phyloP scores from a whole-genome alignment of 73 alveolate genomes.

The Tetrahymena thermophila region DNA sequence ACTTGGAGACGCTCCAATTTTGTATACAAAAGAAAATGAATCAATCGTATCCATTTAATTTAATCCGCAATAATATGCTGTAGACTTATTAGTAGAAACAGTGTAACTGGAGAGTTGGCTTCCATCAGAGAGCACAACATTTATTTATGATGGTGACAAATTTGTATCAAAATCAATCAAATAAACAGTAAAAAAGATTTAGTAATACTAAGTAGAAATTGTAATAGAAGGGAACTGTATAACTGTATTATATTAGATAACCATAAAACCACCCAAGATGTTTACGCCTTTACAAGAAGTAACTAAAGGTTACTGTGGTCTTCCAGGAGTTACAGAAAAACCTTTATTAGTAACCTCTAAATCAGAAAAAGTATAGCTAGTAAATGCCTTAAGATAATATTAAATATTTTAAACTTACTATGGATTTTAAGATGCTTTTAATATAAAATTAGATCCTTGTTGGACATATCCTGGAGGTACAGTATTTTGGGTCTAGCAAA shows the following conservation, averaged over 20 bases:
- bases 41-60: background rate
- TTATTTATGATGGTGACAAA: background rate
- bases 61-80: background rate
- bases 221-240: background rate
- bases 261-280: background rate
- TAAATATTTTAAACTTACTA: background rate
- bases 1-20: background rate
- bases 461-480: background rate
- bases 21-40: background rate
- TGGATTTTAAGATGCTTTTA: background rate
- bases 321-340: background rate
- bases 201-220: background rate
- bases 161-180: background rate
- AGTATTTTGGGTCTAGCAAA: background rate
- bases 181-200: background rate
- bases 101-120: background rate
- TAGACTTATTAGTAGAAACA: background rate
- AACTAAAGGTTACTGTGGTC: background rate
- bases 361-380: background rate
- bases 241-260: background rate
- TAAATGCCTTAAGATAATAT: background rate
- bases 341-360: background rate
- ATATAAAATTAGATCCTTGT: no score
- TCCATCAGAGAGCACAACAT: background rate
- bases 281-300: background rate